phyloP scores from a whole-genome alignment of 352 stramenopile species.

The Pythium rhizo-oryzae region DNA sequence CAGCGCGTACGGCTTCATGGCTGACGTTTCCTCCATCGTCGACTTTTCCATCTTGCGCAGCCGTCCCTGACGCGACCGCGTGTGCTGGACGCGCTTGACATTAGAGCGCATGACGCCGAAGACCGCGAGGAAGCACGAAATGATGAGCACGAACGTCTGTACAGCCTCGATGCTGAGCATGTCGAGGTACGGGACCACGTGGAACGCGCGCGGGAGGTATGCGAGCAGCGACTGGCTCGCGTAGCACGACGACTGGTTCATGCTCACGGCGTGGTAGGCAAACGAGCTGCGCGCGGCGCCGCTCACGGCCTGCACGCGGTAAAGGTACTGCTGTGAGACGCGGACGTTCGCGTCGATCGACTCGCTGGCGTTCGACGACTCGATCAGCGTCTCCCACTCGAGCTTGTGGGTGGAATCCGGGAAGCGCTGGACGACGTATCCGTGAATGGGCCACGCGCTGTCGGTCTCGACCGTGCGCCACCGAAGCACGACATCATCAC shows the following conservation, averaged over 20 bases:
- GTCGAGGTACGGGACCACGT: conserved; percentile 12
- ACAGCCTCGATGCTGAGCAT: conserved; percentile 37
- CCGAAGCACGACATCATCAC: conserved; percentile 43
- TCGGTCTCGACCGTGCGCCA: conserved; percentile 51
- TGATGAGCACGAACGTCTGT: conserved; percentile 50
- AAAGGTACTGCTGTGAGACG: conserved; percentile 45
- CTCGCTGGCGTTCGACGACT: conserved; percentile 36
- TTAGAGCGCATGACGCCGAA: conserved; percentile 58
- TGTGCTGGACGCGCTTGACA: conserved; percentile 54
- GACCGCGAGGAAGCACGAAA: conserved; percentile 56
- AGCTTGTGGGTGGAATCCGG: conserved; percentile 33
- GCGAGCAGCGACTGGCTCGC: conserved; percentile 1
- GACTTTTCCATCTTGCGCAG: conserved; percentile 59
- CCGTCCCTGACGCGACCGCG: conserved; percentile 47
- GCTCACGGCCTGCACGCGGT: conserved; percentile 45
- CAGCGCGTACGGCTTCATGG: background rate
- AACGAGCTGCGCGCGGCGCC: conserved; percentile 47
- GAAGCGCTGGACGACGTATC: conserved; percentile 52
- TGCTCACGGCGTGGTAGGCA: conserved; percentile 39
- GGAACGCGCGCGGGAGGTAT: conserved; percentile 11
- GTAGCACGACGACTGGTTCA: conserved; percentile 20
- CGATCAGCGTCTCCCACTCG: conserved; percentile 47
- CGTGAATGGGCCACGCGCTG: conserved; percentile 42
- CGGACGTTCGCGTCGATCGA: conserved; percentile 32
- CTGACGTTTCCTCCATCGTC: conserved; percentile 22